phyloP scores from a whole-genome alignment of 495 filamentous ascomycete species.

The Penicillium odoratum region DNA sequence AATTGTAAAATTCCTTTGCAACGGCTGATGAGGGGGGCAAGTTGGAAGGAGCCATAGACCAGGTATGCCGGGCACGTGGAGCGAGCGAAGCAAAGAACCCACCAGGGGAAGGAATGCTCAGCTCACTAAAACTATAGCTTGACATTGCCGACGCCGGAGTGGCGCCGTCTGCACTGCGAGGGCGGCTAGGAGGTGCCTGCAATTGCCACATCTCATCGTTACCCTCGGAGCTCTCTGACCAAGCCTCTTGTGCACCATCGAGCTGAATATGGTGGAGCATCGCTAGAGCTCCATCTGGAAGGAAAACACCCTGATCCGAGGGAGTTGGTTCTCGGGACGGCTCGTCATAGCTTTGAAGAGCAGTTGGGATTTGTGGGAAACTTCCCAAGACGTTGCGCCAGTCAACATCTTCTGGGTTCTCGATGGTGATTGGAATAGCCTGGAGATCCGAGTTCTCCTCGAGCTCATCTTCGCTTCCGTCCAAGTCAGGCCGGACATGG shows the following conservation, averaged over 20 bases:
- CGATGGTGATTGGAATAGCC: constrained; percentile 38
- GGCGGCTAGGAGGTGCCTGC: constrained; percentile 28
- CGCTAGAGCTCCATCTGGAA: constrained; percentile 74
- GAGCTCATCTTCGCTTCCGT: constrained; percentile 26
- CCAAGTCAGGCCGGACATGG: constrained; percentile 34
- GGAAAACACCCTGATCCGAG: constrained; percentile 66
- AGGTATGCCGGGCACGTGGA: constrained; percentile 71
- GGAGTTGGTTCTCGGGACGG: constrained; percentile 31
- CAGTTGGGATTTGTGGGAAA: constrained; percentile 36
- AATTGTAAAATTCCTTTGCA: constrained; percentile 80
- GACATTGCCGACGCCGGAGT: constrained; percentile 51
- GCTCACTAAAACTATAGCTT: constrained; percentile 59
- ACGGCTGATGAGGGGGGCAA: constrained; percentile 73
- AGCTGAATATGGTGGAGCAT: constrained; percentile 74
- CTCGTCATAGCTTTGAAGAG: constrained; percentile 31
- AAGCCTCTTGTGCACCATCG: constrained; percentile 47
- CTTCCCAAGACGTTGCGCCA: constrained; percentile 42
- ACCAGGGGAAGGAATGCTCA: constrained; percentile 85
- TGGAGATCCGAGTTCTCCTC: constrained; percentile 20
- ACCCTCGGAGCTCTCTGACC: constrained; percentile 48
- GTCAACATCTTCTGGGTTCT: constrained; percentile 34
- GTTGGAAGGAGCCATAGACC: constrained; percentile 52
- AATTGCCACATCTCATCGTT: constrained; percentile 51
- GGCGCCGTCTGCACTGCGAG: constrained; percentile 42
- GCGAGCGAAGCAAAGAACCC: constrained; percentile 87